These are phyloP conservation scores for Davidsoniella eucalypti DNA, from an alignment of 2,329 filamentous ascomycete genomes.

Conservation along the genomic window DNA sequence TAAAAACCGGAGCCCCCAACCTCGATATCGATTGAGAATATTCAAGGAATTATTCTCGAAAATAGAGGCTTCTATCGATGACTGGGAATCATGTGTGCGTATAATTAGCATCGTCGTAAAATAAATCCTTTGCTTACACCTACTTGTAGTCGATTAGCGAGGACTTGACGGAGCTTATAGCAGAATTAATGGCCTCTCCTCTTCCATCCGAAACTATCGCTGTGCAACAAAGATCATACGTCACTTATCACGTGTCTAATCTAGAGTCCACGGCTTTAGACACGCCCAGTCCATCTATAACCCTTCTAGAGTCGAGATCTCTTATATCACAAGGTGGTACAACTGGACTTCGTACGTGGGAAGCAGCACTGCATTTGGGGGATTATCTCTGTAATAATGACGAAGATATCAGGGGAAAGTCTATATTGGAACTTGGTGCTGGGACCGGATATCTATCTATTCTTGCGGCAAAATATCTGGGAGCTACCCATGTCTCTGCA, in stretches of 20 bases:
- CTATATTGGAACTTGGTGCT: conserved; percentile 55
- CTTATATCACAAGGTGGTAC: conserved; percentile 56
- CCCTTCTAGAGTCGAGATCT: conserved; percentile 50
- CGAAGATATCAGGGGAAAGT: conserved; percentile 32
- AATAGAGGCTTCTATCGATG: conserved; percentile 58
- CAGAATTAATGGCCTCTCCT: conserved; percentile 44
- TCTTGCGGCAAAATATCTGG: conserved; percentile 52
- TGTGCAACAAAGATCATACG: conserved; percentile 56
- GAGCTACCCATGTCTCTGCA: conserved; percentile 41
- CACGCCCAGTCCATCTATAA: conserved; percentile 25
- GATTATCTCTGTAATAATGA: conserved; percentile 43
- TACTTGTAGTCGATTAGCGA: conserved; percentile 60
- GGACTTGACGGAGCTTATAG: conserved; percentile 54
- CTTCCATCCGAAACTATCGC: conserved; percentile 47
- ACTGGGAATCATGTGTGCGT: conserved; percentile 81
- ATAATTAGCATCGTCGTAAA: neutral
- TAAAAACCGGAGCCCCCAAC: conserved; percentile 32
- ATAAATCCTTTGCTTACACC: conserved; percentile 3
- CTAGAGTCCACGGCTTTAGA: neutral
- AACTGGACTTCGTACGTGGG: conserved; percentile 67
- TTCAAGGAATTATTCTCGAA: conserved; percentile 55
- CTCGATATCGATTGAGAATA: conserved; percentile 52
- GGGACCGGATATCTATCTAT: conserved; percentile 64
- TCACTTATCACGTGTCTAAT: conserved; percentile 48
- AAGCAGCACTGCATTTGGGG: conserved; percentile 59